Base-by-base conservation (phyloP, 805 yeast genomes). In the Saccharomycopsis guyanensis region DNA sequence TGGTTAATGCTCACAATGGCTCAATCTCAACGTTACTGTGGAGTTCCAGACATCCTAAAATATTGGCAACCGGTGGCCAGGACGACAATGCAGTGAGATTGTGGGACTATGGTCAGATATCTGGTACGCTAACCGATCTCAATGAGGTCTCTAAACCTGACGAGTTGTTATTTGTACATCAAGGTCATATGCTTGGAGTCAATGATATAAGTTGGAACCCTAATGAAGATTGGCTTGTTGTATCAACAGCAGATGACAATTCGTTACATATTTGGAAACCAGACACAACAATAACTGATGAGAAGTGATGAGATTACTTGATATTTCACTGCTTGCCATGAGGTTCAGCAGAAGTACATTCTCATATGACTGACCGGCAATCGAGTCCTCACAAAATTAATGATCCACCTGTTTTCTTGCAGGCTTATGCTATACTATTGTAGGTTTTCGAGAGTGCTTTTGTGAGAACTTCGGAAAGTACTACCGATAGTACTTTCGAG, bases 181-280 rank as follows among this genome's bases (percentile, higher is more conserved):
- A 80, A 3, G 97, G 97, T 0, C 97, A 89, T 61, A 73, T 82
- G 74, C 67, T 82, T n/a, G 88, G 91, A 3, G 86, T 89, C 2
- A 84, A 82, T 53, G 97, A 88, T 56, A 64, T 87, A 24, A 72
- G 78, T 29, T 89, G 97, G 97, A 83, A 85, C 47, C 74, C 78
- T 0, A 78, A 78, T 49, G 84, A 77, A 47, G 75, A 78, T 3
- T 75, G 82, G 75, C 70, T 82, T 72, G 53, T 87, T 32, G 80
- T 86, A 3, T 79, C 87, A 56, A 91, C 84, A 3, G 78, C 86
- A 0, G 87, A 83, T 56, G 96, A 89, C 58, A 89, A 89, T 59
- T 76, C 89, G 1, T 65, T 88, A n/a, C 96, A 89, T 52, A 62
- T 88, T 2, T 89, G 95, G 95, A 76, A 72, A 56, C 95, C 96